phyloP scores from a whole-genome alignment of 139 green algal species.

The Micromonas pusilla region DNA sequence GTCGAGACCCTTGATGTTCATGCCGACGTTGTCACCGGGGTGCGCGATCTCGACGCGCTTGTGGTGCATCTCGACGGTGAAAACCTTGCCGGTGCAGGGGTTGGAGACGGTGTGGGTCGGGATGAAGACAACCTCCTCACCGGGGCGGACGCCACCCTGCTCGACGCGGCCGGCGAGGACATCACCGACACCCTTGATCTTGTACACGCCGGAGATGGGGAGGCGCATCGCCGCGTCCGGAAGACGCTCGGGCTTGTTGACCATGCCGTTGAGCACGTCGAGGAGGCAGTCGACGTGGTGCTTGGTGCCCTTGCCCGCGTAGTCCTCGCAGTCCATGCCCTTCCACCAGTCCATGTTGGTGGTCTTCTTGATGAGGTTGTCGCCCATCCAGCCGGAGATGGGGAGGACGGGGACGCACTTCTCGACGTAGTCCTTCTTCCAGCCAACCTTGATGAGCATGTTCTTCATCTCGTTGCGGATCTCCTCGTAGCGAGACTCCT shows the following conservation, averaged over 20 bases:
- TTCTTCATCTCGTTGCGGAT: constrained; percentile 93
- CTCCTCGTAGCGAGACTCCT: constrained; percentile 86
- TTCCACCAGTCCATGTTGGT: constrained; percentile 92
- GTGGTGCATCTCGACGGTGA: constrained; percentile 99
- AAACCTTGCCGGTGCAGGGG: constrained; percentile 89
- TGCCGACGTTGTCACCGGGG: constrained; percentile 98
- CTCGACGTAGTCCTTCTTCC: constrained; percentile 79
- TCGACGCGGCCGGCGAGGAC: constrained; percentile 96
- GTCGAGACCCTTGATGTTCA: constrained; percentile 97
- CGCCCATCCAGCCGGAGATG: constrained; percentile 97
- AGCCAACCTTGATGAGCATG: constrained; percentile 77
- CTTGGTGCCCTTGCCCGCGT: constrained; percentile 46
- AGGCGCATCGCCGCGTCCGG: constrained; percentile 74
- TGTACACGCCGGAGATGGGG: constrained; percentile 93
- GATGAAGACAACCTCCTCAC: constrained; percentile 68
- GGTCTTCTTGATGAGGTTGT: constrained; percentile 97
- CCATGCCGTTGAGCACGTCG: constrained; percentile 81
- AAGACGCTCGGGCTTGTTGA: constrained; percentile 72
- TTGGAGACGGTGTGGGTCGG: constrained; percentile 76
- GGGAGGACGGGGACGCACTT: constrained; percentile 86
- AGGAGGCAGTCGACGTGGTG: constrained; percentile 69
- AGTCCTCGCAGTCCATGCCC: constrained; percentile 62
- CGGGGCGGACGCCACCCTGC: constrained; percentile 90
- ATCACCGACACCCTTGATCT: constrained; percentile 98
- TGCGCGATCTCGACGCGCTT: constrained; percentile 75